Evolutionary conservation across 805 yeast genomes (phyloP).

Genomic region (Phaffomyces antillensis): DNA sequence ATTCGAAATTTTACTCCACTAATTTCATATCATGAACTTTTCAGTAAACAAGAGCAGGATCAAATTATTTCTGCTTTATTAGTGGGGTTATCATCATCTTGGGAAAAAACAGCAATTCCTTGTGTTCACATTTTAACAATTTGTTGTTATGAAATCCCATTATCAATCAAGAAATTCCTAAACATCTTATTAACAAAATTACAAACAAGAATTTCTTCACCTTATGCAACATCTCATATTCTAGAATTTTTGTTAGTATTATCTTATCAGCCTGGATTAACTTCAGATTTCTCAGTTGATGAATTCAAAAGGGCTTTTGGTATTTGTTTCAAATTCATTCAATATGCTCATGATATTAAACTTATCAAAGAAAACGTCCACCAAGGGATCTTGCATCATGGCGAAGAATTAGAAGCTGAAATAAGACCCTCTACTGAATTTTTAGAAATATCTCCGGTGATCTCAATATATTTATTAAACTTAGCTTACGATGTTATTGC

Average conservation of each 20-base stretch:
- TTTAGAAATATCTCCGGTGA: constrained; percentile 37
- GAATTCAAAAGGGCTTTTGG: constrained; percentile 79
- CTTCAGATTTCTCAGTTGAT: constrained; percentile 66
- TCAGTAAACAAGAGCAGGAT: constrained; percentile 55
- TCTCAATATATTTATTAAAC: constrained; percentile 54
- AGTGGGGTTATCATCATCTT: constrained; percentile 58
- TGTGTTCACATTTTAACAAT: constrained; percentile 68
- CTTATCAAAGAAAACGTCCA: constrained; percentile 22
- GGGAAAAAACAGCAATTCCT: constrained; percentile 76
- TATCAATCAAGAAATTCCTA: constrained; percentile 60
- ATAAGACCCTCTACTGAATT: constrained; percentile 45
- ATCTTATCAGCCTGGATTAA: constrained; percentile 56
- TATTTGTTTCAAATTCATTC: constrained; percentile 73
- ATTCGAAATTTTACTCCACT: constrained; percentile 57
- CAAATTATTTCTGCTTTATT: constrained; percentile 53
- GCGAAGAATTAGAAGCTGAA: constrained; percentile 46
- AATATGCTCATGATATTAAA: constrained; percentile 52
- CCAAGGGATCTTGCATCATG: constrained; percentile 22
- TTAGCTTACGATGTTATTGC: constrained; percentile 64
- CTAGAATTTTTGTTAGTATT: constrained; percentile 67
- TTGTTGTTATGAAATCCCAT: constrained; percentile 77
- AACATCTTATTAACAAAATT: constrained; percentile 64
- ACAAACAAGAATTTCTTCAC: constrained; percentile 67
- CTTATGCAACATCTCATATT: constrained; percentile 63
- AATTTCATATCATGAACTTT: constrained; percentile 49